A percentile compares a stretch with the other conserved stretches of the same genome.
These are phyloP conservation scores for Fusarium albidum DNA, from an alignment of 2,329 filamentous ascomycete genomes.

Conservation along the genomic window DNA sequence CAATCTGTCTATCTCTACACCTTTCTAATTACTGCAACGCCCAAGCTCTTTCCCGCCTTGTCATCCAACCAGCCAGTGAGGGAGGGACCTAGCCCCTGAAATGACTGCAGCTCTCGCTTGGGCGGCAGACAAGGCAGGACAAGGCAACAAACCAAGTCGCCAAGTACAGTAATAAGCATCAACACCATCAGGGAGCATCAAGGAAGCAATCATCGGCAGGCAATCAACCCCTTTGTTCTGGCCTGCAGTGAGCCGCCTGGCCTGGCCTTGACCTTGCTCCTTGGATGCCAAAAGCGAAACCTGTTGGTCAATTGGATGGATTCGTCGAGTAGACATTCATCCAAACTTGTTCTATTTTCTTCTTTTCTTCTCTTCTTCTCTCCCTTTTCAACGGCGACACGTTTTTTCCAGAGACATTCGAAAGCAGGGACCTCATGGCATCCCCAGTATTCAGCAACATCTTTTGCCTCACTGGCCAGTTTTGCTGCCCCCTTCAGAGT, in stretches of 20 bases:
- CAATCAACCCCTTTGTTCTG: constrained; percentile 10
- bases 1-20: constrained; percentile 6
- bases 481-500: constrained; percentile 7
- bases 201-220: too few species aligned
- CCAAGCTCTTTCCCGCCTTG: neutral
- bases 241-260: constrained; percentile 11
- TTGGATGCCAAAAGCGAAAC: constrained; percentile 6
- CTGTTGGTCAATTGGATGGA: constrained; percentile 16
- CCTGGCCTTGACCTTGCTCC: constrained; percentile 14
- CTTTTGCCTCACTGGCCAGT: constrained; percentile 10
- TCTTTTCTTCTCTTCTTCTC: constrained; percentile 15
- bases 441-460: constrained; percentile 22
- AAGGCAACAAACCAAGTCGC: constrained; percentile 13
- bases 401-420: constrained; percentile 33
- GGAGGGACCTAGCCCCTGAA: constrained; percentile 22
- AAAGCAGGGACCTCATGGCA: constrained; percentile 24
- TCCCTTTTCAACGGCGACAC: constrained; percentile 18
- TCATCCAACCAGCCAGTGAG: too few species aligned
- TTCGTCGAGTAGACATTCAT: constrained; percentile 3
- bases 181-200: constrained; percentile 14
- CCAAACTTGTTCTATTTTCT: constrained; percentile 1
- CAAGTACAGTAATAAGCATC: constrained; percentile 9
- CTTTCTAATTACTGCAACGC: neutral
- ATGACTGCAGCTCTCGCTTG: constrained; percentile 26
- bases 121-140: constrained; percentile 26